Base-by-base conservation (phyloP, 208 protist genomes). In the Trypanosoma theileri region DNA sequence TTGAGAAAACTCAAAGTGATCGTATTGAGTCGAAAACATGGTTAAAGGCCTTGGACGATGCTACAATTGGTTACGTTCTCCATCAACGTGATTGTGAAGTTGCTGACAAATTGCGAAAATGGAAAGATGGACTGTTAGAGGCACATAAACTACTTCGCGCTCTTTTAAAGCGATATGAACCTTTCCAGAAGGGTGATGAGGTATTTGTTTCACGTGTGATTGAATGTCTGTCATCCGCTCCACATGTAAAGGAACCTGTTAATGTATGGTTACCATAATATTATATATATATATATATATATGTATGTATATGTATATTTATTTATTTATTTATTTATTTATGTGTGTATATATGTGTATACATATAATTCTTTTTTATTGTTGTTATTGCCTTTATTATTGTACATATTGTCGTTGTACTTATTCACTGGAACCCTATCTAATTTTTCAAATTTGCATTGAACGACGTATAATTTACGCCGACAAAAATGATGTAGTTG, bases 181-280 rank as follows among this genome's bases (percentile, higher is more conserved):
- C 69, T 26, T 75, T 75, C 50, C 69, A 75, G 19, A 52, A 55
- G 17, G 69, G 61, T 16, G 69, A 75, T 53, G 69, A 75, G 26
- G 56, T 53, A 16, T 75, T 75, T 59, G 62, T 69, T 11, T n/a
- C 40, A 9, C 53, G 31, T 22, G 69, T 75, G 13, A 69, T 69
- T 44, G 53, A 62, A 52, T 69, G 52, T 40, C 24, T 75, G 35
- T n/a, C 35, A 14, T 31, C 41, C 13, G 69, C 55, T 19, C 55
- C 69, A 59, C 52, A 69, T 60, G 55, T 75, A 31, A 60, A 59
- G n/a, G 55, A 75, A 21, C 17, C 54, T 0, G 45, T 59, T 24
- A 59, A 56, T 56, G 50, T 69, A 11, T 64, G n/a, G 14, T 28
- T 59, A 17, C 1, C 19, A 17, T 73, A 35, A 55, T 24, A 9